These are phyloP conservation scores for Lentinula novae-zelandiae DNA, from an alignment of 1,284 basidiomycete species.

Conservation along the genomic window DNA sequence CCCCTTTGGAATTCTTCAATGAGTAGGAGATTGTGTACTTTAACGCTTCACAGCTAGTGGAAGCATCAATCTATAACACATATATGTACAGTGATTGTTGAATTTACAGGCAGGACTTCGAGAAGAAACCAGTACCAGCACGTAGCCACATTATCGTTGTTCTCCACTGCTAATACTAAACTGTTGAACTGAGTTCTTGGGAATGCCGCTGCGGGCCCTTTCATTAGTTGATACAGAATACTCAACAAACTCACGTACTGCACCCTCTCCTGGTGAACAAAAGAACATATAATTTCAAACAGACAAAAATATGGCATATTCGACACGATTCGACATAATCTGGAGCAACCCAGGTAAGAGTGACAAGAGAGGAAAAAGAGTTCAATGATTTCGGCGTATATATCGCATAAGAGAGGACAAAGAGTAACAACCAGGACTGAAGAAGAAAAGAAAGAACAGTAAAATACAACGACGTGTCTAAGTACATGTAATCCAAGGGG, in stretches of 20 bases:
- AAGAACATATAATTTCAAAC: not conserved
- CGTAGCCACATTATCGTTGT: no score
- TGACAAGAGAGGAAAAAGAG: not conserved
- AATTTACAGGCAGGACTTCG: no score
- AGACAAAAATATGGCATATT: not conserved
- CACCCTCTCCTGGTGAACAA: not conserved
- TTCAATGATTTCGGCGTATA: not conserved
- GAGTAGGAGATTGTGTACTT: slow-evolving; percentile 34
- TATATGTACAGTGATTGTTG: not conserved
- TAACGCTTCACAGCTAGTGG: no score
- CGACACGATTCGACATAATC: no score
- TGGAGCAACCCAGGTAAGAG: not conserved
- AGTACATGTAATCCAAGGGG: not conserved
- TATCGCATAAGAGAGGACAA: slow-evolving; percentile 3
- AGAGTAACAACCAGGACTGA: slow-evolving; percentile 2
- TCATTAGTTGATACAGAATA: no score
- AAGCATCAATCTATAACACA: no score
- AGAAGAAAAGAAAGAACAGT: slow-evolving; percentile 12
- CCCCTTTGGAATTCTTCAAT: slow-evolving; percentile 70
- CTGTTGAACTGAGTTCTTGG: no score
- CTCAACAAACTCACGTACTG: no score
- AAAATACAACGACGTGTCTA: slow-evolving; percentile 6
- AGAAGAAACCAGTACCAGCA: no score
- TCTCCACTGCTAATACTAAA: no score
- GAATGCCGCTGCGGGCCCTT: no score